Evolutionary conservation across 169 alveolate species (phyloP).

Genomic region (Plasmodium malariae): DNA sequence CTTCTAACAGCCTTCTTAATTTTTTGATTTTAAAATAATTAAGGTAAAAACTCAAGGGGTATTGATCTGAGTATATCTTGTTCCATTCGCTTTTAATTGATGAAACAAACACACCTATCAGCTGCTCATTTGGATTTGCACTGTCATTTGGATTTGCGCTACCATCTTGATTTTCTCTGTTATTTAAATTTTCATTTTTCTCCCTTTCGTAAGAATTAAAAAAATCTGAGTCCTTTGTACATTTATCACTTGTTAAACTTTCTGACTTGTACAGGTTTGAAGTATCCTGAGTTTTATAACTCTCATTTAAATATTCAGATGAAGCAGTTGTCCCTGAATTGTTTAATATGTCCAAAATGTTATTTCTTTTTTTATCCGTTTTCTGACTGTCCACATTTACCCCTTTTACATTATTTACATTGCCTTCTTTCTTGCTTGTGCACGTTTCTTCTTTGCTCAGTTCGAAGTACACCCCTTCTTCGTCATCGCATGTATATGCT

Average conservation of each 20-base stretch:
- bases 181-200: too few relatives aligned
- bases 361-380: neutral
- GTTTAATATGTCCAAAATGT: slow-evolving; percentile 10
- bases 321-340: slow-evolving; percentile 20
- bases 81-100: slow-evolving; percentile 82
- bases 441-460: neutral
- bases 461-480: neutral
- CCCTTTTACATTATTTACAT: neutral
- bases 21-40: slow-evolving; percentile 64
- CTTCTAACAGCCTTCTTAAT: slow-evolving; percentile 77
- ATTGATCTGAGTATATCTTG: slow-evolving; percentile 57
- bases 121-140: neutral
- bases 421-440: neutral
- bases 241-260: slow-evolving; percentile 3
- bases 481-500: neutral
- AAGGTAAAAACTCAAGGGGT: slow-evolving; percentile 75
- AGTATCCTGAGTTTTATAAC: slow-evolving; percentile 35
- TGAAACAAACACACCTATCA: slow-evolving; percentile 81
- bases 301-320: slow-evolving; percentile 19
- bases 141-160: neutral
- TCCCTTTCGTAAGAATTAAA: slow-evolving; percentile 16
- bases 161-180: neutral
- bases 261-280: slow-evolving; percentile 25
- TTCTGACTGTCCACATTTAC: neutral
- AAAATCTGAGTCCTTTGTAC: slow-evolving; percentile 13